Percentiles rank a stretch among this genome's conserved stretches.
Conservation (phyloP, 306 rosid species). For the Vicia sativa region DNA sequence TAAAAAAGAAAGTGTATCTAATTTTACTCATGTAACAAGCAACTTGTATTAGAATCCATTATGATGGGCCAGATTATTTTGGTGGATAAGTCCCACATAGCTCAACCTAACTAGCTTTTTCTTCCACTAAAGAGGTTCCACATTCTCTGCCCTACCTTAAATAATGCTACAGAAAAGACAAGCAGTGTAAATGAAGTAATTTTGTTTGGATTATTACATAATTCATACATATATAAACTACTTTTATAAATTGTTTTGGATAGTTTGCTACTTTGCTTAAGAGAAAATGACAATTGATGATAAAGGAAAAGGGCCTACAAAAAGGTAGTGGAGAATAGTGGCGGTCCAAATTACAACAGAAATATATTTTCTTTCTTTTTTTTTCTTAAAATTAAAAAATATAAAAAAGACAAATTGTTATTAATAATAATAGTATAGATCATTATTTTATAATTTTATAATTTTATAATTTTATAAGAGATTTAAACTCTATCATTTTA, state of each 20-base stretch:
- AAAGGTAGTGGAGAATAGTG: constrained; percentile 33
- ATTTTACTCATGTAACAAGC: constrained; percentile 33
- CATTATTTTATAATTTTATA: no score
- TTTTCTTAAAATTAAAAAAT: no score
- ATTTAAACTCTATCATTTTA: no score
- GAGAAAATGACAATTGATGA: constrained; percentile 21
- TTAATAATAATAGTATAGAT: no score
- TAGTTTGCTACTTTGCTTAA: constrained; percentile 38
- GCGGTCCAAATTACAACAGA: neutral
- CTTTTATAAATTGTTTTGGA: constrained; percentile 33
- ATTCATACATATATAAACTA: constrained; percentile 13
- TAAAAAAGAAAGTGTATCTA: constrained; percentile 23
- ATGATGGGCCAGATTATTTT: constrained; percentile 40
- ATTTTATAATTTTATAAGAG: no score
- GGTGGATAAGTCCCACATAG: constrained; percentile 37
- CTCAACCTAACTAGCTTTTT: constrained; percentile 30
- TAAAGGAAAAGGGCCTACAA: constrained; percentile 42
- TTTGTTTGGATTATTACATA: constrained; percentile 29
- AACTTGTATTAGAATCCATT: constrained; percentile 35
- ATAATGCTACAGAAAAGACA: constrained; percentile 9
- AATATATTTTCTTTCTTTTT: no score
- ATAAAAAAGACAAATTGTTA: no score
- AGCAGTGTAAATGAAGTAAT: constrained; percentile 2
- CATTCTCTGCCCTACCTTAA: constrained; percentile 32
- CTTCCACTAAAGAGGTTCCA: constrained; percentile 30